phyloP scores from a whole-genome alignment of 208 protist genomes.

The Crithidia sp. region DNA sequence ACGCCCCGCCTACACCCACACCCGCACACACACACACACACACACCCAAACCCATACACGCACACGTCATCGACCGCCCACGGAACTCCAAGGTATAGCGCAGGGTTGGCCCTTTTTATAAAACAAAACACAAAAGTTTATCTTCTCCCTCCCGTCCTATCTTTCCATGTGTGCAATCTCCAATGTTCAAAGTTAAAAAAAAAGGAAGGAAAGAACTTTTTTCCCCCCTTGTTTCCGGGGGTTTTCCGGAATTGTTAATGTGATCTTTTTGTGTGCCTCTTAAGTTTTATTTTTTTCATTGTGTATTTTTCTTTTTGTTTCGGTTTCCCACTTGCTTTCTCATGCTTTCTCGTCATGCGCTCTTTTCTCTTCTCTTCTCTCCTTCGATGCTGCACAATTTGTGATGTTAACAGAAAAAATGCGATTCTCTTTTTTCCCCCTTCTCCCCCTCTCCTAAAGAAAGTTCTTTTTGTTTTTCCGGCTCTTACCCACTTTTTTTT shows the following conservation, averaged over 20 bases:
- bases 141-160: neutral
- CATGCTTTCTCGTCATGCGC: no score
- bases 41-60: conserved; percentile 11
- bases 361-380: no score
- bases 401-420: neutral
- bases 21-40: conserved; percentile 6
- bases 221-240: neutral
- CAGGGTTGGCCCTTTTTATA: neutral
- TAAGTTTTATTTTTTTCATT: neutral
- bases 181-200: neutral
- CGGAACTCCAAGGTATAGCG: conserved; percentile 4
- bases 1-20: neutral
- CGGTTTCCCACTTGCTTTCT: no score
- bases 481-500: neutral
- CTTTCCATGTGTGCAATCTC: neutral
- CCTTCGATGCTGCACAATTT: no score
- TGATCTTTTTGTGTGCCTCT: neutral
- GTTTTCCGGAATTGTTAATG: neutral
- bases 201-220: neutral
- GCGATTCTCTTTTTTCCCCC: neutral
- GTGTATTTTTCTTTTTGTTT: no score
- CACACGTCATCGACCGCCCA: neutral
- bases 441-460: neutral
- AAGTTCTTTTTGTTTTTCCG: neutral
- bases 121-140: neutral